Evolutionary conservation across 2,329 filamentous ascomycete genomes (phyloP), one percentile per base, ranked within the genome.

Genomic region (Pleomassaria siparia): DNA sequence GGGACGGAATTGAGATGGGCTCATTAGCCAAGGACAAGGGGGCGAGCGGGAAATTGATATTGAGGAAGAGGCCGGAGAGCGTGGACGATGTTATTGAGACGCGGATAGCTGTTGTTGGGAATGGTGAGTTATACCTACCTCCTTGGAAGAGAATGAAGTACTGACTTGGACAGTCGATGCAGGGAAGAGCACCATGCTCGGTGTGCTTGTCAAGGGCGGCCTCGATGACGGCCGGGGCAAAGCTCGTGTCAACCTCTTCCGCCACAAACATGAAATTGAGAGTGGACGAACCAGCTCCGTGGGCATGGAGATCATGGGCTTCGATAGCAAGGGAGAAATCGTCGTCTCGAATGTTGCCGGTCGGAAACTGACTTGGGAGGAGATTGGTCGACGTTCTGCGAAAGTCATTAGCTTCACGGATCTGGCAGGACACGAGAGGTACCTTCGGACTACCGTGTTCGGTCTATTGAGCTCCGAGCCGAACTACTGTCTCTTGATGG

Each of bases 251-350:
- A 97, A 96, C 56, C 83, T 99, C 11, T 99, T 99, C 74, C 84
- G 94, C 13, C 94, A 99, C 72, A 97, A 99, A 73, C 94, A 99
- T 65, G 94, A 99, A 73, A 88, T 97, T 32, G 94, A 99, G 72
- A 94, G 89, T 39, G 94, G 94, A 1, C 82, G 94, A 56, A 99
- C 94, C 9, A 96, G 90, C 67, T 96, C 91, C 0, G 94, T 99
- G 0, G 92, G 94, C 33, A 95, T 97, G 91, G 94, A 99, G 71
- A 97, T 97, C 52, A 91, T 97, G 87, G 94, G 94, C 2, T 99
- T 96, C 60, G 91, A 97, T 70, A 90, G 87, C 42, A 81, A 82
- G 46, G 92, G 94, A 22, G 83, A 91, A 21, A 87, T 96, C 22
- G 82, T 97, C 13, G 83, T 85, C 13, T 92, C 89, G 30, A 87